Base-by-base conservation (phyloP, 371 early-diverging fungal genomes). In the Quaeritorhiza haematococci region DNA sequence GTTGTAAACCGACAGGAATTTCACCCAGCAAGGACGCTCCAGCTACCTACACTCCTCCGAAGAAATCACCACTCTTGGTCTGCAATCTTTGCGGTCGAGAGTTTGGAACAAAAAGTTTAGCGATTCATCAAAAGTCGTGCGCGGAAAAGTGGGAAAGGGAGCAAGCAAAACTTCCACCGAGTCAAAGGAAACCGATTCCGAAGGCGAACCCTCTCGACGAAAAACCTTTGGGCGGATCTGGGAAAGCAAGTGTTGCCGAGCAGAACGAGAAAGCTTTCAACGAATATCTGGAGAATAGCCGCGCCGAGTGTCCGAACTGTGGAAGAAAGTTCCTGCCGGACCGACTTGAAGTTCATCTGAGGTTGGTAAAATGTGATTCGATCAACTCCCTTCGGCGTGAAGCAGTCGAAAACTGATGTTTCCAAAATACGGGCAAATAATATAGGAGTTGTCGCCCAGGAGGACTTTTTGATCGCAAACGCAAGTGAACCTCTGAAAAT, bases 291-390 rank as follows among this genome's bases (percentile, higher is more conserved):
- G 42, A 61, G 10, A 21, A 33, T 17, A 35, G 17, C 17, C 35
- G 62, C 17, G 56, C 24, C 3, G 62, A 49, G 38, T 61, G 62
- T 33, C 49, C 34, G 19, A 55, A 56, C 35, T 61, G 62, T 30
- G 51, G 44, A 6, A 6, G 62, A 6, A 56, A 50, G 43, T 61
- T 61, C 41, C 49, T n/a, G 6, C 49, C 23, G n/a, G 56, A 32
- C 29, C 49, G 62, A 28, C 33, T 61, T 13, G 62, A 55, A 19
- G 35, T 61, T 21, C 62, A 61, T 44, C 41, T 61, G 55, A 53
- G 59, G 58, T 51, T n/a, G n/a, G n/a, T n/a, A n/a, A n/a, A n/a
- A n/a, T n/a, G n/a, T n/a, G n/a, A n/a, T n/a, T n/a, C n/a, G n/a
- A n/a, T n/a, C n/a, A n/a, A n/a, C n/a, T n/a, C n/a, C n/a, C n/a